Evolutionary conservation across 2,329 filamentous ascomycete species (phyloP).

Genomic region (Pezicula rhizophila): DNA sequence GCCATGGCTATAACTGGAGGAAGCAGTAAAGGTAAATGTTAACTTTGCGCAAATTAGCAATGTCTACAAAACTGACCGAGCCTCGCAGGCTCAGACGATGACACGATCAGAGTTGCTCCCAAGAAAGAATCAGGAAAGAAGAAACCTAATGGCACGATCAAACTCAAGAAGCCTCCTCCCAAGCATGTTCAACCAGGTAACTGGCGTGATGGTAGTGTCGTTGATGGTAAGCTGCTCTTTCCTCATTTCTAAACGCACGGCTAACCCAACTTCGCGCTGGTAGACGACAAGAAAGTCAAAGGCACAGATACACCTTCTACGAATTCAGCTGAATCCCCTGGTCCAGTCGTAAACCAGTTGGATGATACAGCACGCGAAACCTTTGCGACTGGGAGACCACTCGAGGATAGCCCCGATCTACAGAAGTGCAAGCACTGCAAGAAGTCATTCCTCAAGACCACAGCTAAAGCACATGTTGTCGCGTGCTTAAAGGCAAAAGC

Average conservation of each 20-base stretch:
- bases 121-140: slow-evolving; percentile 24
- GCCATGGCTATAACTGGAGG: too few species aligned
- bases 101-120: slow-evolving; percentile 1
- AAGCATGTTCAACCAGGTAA: slow-evolving; percentile 63
- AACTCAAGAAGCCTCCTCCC: slow-evolving; percentile 56
- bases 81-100: not conserved
- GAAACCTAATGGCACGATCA: slow-evolving; percentile 46
- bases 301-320: slow-evolving; percentile 34
- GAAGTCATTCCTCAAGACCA: slow-evolving; percentile 72
- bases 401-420: slow-evolving; percentile 73
- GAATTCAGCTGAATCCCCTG: slow-evolving; percentile 40
- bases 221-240: slow-evolving; percentile 45
- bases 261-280: slow-evolving; percentile 5
- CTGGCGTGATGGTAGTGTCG: slow-evolving; percentile 62
- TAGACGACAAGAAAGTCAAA: slow-evolving; percentile 51
- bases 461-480: slow-evolving; percentile 73
- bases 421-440: slow-evolving; percentile 93
- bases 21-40: too few species aligned
- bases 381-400: slow-evolving; percentile 74
- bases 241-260: not conserved
- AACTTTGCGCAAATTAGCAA: too few species aligned
- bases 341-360: slow-evolving; percentile 58
- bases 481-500: slow-evolving; percentile 66
- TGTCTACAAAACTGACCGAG: not conserved
- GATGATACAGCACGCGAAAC: slow-evolving; percentile 72